Base-by-base conservation (phyloP, 805 yeast species). In the Zygosaccharomyces pseudorouxii region DNA sequence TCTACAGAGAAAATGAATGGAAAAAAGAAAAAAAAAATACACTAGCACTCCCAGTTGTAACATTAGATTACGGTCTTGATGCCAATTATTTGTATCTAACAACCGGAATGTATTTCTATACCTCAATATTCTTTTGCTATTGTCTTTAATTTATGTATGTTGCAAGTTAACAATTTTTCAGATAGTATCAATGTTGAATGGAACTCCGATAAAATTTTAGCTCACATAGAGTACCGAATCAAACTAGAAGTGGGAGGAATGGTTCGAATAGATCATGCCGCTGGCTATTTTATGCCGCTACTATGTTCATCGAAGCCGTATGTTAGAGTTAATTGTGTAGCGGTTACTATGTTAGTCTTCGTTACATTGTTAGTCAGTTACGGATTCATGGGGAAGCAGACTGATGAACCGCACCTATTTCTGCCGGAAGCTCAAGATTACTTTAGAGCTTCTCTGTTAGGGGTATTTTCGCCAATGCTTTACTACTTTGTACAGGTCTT, bases 401-500 rank as follows among this genome's bases (percentile, higher is more conserved):
- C 57, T 42, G 55, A 56, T 38, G 68, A 62, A 33, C 61, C 63
- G 7, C 42, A 42, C 18, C 51, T 67, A 57, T 71, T 70, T 53
- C 55, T 56, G 3, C 76, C 76, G 9, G 57, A 55, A 38, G 56
- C 65, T 0, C 69, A 70, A 40, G 76, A 72, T 47, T 72, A 71
- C 49, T 64, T 71, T 28, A 55, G 76, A 47, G 67, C 73, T 1
- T 54, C 65, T 11, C 55, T 72, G 11, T 52, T 72, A 4, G 71
- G 73, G 1, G 53, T 64, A 2, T 55, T 65, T 38, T 61, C 72
- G 4, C 71, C 75, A 5, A 56, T 69, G 22, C 48, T 68, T 2
- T 64, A 64, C 45, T 63, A 62, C 29, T 60, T 64, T 31, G 53
- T 71, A 18, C 65, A 62, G 38, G 57, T 55, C 9, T 60, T 63